A percentile compares a stretch with the other conserved stretches of the same genome.
Evolutionary conservation across 352 stramenopile species (phyloP).

Genomic region (Pythium pyrilobum): DNA sequence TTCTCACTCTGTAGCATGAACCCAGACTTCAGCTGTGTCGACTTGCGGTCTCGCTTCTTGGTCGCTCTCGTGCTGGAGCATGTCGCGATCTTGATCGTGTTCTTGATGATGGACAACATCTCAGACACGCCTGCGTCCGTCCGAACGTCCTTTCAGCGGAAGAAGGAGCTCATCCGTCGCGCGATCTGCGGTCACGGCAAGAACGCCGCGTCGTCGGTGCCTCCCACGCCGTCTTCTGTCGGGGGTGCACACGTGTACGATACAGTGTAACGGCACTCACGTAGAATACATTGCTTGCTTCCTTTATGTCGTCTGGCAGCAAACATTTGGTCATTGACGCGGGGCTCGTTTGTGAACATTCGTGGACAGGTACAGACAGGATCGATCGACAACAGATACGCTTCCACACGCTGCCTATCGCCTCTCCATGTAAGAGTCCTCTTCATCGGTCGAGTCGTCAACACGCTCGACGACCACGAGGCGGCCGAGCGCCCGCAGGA

Average conservation of each 20-base stretch:
- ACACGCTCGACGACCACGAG: constrained; percentile 14
- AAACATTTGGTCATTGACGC: too few relatives aligned
- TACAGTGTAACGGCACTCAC: constrained; percentile 7
- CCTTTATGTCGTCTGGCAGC: too few relatives aligned
- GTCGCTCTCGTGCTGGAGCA: constrained; percentile 76
- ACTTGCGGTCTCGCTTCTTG: constrained; percentile 72
- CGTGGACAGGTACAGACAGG: too few relatives aligned
- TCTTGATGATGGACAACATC: constrained; percentile 77
- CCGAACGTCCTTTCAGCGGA: constrained; percentile 75
- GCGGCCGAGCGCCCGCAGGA: constrained; percentile 2
- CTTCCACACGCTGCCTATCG: too few relatives aligned
- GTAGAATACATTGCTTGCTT: constrained; percentile 11
- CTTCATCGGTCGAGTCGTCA: constrained; percentile 8
- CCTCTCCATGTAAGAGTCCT: background rate
- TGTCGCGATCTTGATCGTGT: constrained; percentile 65
- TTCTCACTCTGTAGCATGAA: constrained; percentile 47
- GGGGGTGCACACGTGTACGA: constrained; percentile 11
- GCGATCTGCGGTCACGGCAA: constrained; percentile 74
- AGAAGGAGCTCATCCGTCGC: constrained; percentile 80
- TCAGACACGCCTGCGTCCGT: constrained; percentile 71
- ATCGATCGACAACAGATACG: too few relatives aligned
- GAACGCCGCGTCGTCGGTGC: constrained; percentile 22
- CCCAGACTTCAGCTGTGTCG: constrained; percentile 73
- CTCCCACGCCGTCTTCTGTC: constrained; percentile 19
- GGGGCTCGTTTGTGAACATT: background rate